Conservation (phyloP, 2,329 filamentous ascomycete genomes). For the Aspergillus sp. region DNA sequence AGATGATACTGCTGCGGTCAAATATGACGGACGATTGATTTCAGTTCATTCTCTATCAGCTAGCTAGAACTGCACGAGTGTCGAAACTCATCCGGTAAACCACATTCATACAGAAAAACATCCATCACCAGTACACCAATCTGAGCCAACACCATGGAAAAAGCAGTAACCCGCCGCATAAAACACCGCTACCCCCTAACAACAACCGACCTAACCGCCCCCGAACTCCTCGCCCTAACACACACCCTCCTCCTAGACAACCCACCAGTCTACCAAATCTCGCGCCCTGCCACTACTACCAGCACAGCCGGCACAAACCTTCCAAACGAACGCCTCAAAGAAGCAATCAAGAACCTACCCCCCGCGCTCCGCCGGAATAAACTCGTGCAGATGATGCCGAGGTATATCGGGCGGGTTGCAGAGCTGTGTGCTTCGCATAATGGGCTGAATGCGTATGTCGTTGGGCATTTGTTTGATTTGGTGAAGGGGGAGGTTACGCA, state of each 20-base stretch:
- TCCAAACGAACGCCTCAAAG: constrained; percentile 2
- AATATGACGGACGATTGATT: no score
- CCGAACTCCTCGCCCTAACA: constrained; percentile 17
- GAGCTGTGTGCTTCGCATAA: constrained; percentile 17
- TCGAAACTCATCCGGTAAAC: not conserved
- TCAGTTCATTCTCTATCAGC: no score
- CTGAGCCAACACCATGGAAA: not conserved
- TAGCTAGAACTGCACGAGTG: no score
- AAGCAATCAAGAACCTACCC: constrained; percentile 8
- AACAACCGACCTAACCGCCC: constrained; percentile 13
- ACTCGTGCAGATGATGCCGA: constrained; percentile 12
- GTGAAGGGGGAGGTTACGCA: constrained; percentile 19
- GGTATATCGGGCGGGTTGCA: constrained; percentile 10
- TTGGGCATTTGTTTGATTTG: constrained; percentile 13
- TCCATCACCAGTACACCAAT: not conserved
- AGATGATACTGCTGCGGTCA: no score
- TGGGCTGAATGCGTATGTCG: constrained; percentile 18
- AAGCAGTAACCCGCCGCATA: not conserved
- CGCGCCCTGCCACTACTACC: not conserved
- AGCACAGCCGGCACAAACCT: not conserved
- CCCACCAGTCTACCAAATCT: not conserved
- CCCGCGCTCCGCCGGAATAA: constrained; percentile 4
- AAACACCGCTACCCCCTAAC: constrained; percentile 8
- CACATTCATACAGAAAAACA: not conserved
- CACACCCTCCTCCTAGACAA: constrained; percentile 17